A percentile compares a stretch with the other conserved stretches of the same genome.
These are phyloP conservation scores for Flaveria robusta DNA, from an alignment of 129 eudicot genomes.

Conservation along the genomic window DNA sequence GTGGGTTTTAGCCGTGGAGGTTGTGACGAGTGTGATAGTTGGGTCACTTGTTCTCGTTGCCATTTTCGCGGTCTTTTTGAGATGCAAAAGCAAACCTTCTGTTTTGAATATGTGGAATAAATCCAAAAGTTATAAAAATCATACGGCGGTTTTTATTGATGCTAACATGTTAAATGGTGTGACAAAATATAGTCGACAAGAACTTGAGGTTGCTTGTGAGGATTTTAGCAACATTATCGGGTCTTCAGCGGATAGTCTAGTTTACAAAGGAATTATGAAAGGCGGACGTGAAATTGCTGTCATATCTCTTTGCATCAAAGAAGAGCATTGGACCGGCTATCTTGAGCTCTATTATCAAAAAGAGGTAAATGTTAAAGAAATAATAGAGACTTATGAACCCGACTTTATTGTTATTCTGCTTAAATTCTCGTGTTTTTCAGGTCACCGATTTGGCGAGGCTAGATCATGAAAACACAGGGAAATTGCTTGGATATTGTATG, in stretches of 20 bases:
- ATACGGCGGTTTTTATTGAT: slow-evolving; percentile 57
- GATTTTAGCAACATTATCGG: slow-evolving; percentile 99
- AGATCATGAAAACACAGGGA: slow-evolving; percentile 78
- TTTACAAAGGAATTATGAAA: slow-evolving; percentile 86
- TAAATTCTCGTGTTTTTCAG: slow-evolving; percentile 38
- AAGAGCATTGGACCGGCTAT: slow-evolving; percentile 86
- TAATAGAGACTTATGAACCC: not conserved
- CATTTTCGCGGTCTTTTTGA: slow-evolving; percentile 39
- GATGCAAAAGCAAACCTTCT: slow-evolving; percentile 64
- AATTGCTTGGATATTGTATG: slow-evolving; percentile 79
- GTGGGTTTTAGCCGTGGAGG: slow-evolving; percentile 72
- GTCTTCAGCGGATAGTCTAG: slow-evolving; percentile 77
- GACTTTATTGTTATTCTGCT: not conserved
- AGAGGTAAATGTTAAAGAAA: slow-evolving; percentile 50
- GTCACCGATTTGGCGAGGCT: slow-evolving; percentile 87
- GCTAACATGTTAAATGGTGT: slow-evolving; percentile 74
- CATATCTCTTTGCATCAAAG: slow-evolving; percentile 84
- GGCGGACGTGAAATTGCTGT: slow-evolving; percentile 96
- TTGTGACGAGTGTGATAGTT: slow-evolving; percentile 65
- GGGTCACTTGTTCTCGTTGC: slow-evolving; percentile 56
- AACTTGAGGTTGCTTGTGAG: slow-evolving; percentile 97
- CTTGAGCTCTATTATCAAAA: slow-evolving; percentile 94
- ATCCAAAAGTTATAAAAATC: slow-evolving; percentile 56
- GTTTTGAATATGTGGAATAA: slow-evolving; percentile 73
- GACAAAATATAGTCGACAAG: slow-evolving; percentile 62